Base-by-base conservation (phyloP, 306 rosid species). In the Trifolium fragiferum region DNA sequence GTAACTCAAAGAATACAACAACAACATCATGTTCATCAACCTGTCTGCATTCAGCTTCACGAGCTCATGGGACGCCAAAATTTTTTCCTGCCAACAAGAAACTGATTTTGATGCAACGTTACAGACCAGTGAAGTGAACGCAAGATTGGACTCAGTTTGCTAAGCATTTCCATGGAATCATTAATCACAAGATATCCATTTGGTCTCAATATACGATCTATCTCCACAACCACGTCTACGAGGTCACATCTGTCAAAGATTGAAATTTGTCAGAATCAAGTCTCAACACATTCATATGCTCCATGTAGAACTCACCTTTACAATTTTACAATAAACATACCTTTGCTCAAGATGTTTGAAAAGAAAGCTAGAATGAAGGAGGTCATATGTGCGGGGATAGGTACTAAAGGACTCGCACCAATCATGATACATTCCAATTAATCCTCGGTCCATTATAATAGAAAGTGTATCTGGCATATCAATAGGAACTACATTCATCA, bases 321-420 rank as follows among this genome's bases (percentile, higher is more conserved):
- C 54, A 61, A n/a, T 60, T 60, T 30, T 60, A 60, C 54, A 61
- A 43, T 16, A 67, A 73, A 43, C 73, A 63, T 88, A 94, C 99
- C 99, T 90, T 82, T 70, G 78, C 41, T 82, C 80, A 59, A 81
- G 84, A 78, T 74, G 75, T 82, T 81, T 59, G 76, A 90, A 85
- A 83, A 94, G 90, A 71, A 79, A 89, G 84, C 90, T 86, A n/a
- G 95, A 78, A 81, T 94, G 98, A 21, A 91, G 84, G 27, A 94
- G 93, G 77, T 94, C 96, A 50, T 88, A 91, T 13, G 98, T 90
- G 67, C 96, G 89, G 41, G 98, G 97, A 74, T 94, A 91, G 61
- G 97, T 90, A 50, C 78, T 90, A n/a, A 91, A 83, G 37, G 98
- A 87, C 76, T 94, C 93, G 70, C 98, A 94, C 98, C 97, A 94